Base-by-base conservation (phyloP, 495 filamentous ascomycete genomes). In the Hypoxylon trugodes region DNA sequence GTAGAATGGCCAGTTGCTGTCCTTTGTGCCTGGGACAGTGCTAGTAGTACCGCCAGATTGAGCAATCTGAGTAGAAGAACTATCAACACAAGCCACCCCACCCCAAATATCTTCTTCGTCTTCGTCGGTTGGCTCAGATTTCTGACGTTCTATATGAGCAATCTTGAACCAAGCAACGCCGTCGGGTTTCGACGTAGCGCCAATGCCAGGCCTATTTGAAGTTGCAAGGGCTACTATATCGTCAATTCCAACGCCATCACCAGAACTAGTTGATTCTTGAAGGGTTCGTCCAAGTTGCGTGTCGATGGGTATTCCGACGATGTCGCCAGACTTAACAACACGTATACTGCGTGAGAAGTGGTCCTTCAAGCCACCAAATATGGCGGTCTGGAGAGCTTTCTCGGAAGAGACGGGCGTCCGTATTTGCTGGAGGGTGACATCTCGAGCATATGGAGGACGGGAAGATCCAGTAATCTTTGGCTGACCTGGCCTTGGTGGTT, bases 161-260 rank as follows among this genome's bases (percentile, higher is more conserved):
- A 97, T 87, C 45, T 82, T 88, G 75, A 96, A 97, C 94, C 95
- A 98, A 3, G 90, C 93, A 33, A 96, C 89, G 13, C 86, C 89
- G 36, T 85, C 87, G 28, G 65, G 15, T 42, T 72, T 73, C 3
- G 69, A 72, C 1, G 74, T 52, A 2, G 76, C 75, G 1, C 40
- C 28, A 12, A 30, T 24, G 4, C 35, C 36, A 35, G 69, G 56
- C 40, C 63, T 70, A 56, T 48, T 68, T 6, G 69, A 67, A 30
- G 76, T 70, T 61, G 66, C 76, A 68, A 80, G 79, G 13, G 76
- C 81, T 43, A 79, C 76, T 15, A 78, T 77, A 36, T 94, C 89
- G 46, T 93, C 89, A 6, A 88, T 81, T 18, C 81, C 83, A n/a
- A 82, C 80, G 35, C 85, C 83, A 25, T 91, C 88, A 2, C 74